A percentile compares a stretch with the other conserved stretches of the same genome.
These are phyloP conservation scores for Dipodascus geniculatus DNA, from an alignment of 805 yeast species.

Conservation along the genomic window DNA sequence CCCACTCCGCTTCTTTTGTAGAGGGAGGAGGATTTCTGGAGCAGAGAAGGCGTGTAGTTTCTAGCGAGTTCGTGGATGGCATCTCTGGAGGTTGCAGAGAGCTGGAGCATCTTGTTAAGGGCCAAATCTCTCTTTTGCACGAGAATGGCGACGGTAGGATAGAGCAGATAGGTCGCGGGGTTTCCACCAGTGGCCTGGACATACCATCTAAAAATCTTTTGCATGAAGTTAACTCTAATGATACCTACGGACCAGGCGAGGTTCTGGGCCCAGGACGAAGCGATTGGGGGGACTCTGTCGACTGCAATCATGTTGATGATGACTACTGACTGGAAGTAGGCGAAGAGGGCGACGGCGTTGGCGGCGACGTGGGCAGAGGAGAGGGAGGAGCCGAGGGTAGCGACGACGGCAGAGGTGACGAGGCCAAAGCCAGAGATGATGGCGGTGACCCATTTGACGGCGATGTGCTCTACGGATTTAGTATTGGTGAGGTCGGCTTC, in stretches of 20 bases:
- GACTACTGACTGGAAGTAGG: slow-evolving; percentile 82
- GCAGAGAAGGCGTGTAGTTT: neutral
- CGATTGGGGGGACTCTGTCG: slow-evolving; percentile 82
- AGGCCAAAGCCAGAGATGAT: slow-evolving; percentile 82
- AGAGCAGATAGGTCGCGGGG: slow-evolving; percentile 51
- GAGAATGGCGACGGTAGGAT: slow-evolving; percentile 53
- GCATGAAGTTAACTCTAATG: slow-evolving; percentile 71
- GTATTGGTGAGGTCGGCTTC: slow-evolving; percentile 69
- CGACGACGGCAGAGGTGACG: slow-evolving; percentile 65
- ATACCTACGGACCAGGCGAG: slow-evolving; percentile 94
- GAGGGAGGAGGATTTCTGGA: slow-evolving; percentile 13
- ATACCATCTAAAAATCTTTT: slow-evolving; percentile 82
- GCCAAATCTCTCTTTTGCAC: slow-evolving; percentile 46
- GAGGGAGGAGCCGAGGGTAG: slow-evolving; percentile 76
- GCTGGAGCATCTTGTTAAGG: neutral
- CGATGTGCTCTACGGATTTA: slow-evolving; percentile 66
- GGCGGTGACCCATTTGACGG: slow-evolving; percentile 91
- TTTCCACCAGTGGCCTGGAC: slow-evolving; percentile 87
- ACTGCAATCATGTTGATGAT: slow-evolving; percentile 78
- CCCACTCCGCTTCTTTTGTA: slow-evolving; percentile 8
- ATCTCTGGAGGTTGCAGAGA: neutral
- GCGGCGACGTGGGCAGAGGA: slow-evolving; percentile 87
- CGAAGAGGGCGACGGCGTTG: slow-evolving; percentile 69
- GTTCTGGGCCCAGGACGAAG: slow-evolving; percentile 84
- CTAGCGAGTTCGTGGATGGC: neutral